phyloP scores from a whole-genome alignment of 2,329 filamentous ascomycete species.

The Phialemonium atrogriseum region DNA sequence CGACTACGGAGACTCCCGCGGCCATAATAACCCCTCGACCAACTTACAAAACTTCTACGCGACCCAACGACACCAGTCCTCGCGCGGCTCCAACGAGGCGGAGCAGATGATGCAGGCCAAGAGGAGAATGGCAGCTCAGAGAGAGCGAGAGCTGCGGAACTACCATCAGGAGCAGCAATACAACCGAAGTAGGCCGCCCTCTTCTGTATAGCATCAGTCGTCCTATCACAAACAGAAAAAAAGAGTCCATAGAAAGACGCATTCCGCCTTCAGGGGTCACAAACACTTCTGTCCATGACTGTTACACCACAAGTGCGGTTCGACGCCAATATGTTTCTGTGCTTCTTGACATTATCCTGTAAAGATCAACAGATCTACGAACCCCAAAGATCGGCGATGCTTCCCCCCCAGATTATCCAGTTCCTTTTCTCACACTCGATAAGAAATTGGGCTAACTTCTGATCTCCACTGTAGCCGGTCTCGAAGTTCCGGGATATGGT shows the following conservation, averaged over 20 bases:
- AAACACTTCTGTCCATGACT: slow-evolving; percentile 17
- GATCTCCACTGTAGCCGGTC: slow-evolving; percentile 37
- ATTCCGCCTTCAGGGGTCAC: slow-evolving; percentile 18
- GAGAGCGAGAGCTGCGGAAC: slow-evolving; percentile 97
- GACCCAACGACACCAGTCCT: slow-evolving; percentile 80
- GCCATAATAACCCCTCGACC: slow-evolving; percentile 61
- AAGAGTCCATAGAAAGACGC: slow-evolving; percentile 26
- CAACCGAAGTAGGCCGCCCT: slow-evolving; percentile 93
- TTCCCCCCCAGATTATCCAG: not conserved
- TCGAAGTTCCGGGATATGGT: slow-evolving; percentile 35
- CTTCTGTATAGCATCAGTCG: slow-evolving; percentile 59
- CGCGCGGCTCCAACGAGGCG: slow-evolving; percentile 78
- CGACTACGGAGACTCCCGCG: slow-evolving; percentile 70
- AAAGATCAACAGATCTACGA: slow-evolving; percentile 11
- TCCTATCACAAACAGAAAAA: slow-evolving; percentile 28
- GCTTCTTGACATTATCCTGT: slow-evolving; percentile 12
- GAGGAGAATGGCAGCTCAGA: slow-evolving; percentile 97
- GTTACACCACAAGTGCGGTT: slow-evolving; percentile 22
- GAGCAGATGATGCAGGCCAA: slow-evolving; percentile 99
- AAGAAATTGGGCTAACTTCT: slow-evolving; percentile 18
- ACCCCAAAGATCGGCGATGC: slow-evolving; percentile 1
- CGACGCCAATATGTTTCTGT: slow-evolving; percentile 11
- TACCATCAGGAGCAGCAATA: slow-evolving; percentile 99
- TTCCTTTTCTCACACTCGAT: slow-evolving; percentile 3
- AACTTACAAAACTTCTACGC: slow-evolving; percentile 93